Evolutionary conservation across 768 basidiomycete genomes (phyloP), one percentile per base, ranked within the genome.

Genomic region (Piloderma croceum): DNA sequence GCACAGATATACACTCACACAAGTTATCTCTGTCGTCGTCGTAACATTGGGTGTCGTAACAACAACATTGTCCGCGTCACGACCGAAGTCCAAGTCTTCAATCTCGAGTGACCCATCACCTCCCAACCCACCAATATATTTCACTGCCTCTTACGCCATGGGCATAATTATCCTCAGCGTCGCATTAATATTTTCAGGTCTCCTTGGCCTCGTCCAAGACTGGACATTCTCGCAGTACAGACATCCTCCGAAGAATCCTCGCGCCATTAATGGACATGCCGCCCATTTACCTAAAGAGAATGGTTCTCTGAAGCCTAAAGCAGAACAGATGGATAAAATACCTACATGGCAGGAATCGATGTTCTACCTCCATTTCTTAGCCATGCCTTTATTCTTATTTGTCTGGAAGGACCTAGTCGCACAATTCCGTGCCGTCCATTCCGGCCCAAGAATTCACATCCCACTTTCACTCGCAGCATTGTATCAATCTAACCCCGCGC

Each of bases 291-390:
- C n/a, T 24, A 45, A 34, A 38, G 37, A 31, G 29, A 31, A 31
- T 31, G 29, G 10, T 31, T 31, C 29, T 31, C 29, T 31, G 10
- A 31, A 31, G 29, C 15, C 29, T 17, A 31, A 31, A 31, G 10
- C 29, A 10, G 17, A 9, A 18, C 44, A 27, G 35, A 31, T 40
- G 10, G 41, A 41, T 17, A 45, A 36, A n/a, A 48, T 49, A 31
- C 50, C 60, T 0, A 59, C 76, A 32, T 96, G 92, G 92, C 78
- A 84, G 53, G 92, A 96, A 62, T 82, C 79, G 36, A 79, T 97
- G 76, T 97, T 94, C 65, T 97, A 91, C 65, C 71, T 88, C 17
- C 89, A 91, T 60, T 77, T 82, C 52, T 74, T 90, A 39, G 76
- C 81, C 10, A 69, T 91, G 10, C 89, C 87, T 5, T 71, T 90